Evolutionary conservation across 305 asterid genomes (phyloP).

Genomic region (Fraxinus nigra): DNA sequence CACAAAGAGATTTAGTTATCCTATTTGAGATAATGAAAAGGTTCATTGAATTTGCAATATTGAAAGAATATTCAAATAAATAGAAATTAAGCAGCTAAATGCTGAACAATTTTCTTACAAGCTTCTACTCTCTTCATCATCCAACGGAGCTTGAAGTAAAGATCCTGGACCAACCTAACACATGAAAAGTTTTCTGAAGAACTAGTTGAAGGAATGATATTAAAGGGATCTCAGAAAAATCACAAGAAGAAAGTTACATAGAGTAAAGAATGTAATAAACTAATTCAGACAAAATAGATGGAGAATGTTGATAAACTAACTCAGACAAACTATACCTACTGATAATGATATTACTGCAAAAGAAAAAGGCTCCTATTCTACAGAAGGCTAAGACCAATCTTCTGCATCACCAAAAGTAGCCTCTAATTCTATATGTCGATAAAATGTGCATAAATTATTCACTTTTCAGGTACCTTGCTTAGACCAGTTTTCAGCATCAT

Average conservation of each 20-base stretch:
- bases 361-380: slow-evolving; percentile 5
- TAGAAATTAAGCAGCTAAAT: slow-evolving; percentile 15
- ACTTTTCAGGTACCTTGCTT: not conserved
- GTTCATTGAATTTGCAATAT: slow-evolving; percentile 22
- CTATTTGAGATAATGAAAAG: slow-evolving; percentile 43
- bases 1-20: slow-evolving; percentile 84
- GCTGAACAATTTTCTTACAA: slow-evolving; percentile 42
- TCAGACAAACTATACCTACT: not conserved
- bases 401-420: slow-evolving; percentile 11
- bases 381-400: slow-evolving; percentile 7
- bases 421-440: not conserved
- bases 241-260: slow-evolving; percentile 15
- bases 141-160: slow-evolving; percentile 94
- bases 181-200: slow-evolving; percentile 18
- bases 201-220: slow-evolving; percentile 24
- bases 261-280: not conserved
- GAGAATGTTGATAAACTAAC: slow-evolving; percentile 10
- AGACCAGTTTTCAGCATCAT: not conserved
- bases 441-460: not conserved
- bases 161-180: slow-evolving; percentile 93
- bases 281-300: not conserved
- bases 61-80: slow-evolving; percentile 15
- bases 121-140: slow-evolving; percentile 68
- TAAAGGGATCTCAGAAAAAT: slow-evolving; percentile 16
- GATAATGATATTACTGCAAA: not conserved